A percentile compares a stretch with the other conserved stretches of the same genome.
Evolutionary conservation across 148 eudicot species (phyloP).

Genomic region (Oxyria digyna): DNA sequence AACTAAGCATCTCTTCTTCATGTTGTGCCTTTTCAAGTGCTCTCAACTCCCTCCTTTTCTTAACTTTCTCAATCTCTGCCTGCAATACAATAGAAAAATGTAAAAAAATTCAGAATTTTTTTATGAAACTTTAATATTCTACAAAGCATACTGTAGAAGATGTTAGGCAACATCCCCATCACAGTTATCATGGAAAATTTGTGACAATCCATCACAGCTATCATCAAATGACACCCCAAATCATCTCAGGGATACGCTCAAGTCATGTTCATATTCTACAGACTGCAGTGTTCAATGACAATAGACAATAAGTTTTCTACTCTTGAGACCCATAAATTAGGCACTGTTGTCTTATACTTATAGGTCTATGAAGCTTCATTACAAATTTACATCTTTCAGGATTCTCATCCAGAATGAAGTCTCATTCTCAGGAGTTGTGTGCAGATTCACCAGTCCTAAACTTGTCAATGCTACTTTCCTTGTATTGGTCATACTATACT

Average conservation of each 20-base stretch:
- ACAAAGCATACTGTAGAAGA: neutral
- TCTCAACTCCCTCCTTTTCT: slow-evolving; percentile 89
- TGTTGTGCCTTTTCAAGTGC: slow-evolving; percentile 84
- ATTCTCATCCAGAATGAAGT: neutral
- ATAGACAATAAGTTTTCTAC: neutral
- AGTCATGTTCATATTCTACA: neutral
- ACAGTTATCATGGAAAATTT: neutral
- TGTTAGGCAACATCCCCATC: neutral
- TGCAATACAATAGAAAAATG: slow-evolving; percentile 8
- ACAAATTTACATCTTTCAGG: neutral
- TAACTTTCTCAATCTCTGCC: slow-evolving; percentile 92
- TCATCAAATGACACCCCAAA: neutral
- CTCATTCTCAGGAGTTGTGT: neutral
- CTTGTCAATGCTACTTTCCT: neutral
- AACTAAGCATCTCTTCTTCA: slow-evolving; percentile 83
- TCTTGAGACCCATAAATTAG: neutral
- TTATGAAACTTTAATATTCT: neutral
- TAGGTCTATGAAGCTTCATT: neutral
- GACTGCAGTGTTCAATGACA: neutral
- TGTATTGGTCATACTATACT: neutral
- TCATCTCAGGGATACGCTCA: neutral
- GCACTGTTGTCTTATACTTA: neutral
- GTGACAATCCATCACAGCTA: neutral
- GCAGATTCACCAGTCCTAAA: neutral
- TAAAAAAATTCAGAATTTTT: neutral